Conservation (phyloP, 306 rosid genomes). For the Phaseolus lunatus region DNA sequence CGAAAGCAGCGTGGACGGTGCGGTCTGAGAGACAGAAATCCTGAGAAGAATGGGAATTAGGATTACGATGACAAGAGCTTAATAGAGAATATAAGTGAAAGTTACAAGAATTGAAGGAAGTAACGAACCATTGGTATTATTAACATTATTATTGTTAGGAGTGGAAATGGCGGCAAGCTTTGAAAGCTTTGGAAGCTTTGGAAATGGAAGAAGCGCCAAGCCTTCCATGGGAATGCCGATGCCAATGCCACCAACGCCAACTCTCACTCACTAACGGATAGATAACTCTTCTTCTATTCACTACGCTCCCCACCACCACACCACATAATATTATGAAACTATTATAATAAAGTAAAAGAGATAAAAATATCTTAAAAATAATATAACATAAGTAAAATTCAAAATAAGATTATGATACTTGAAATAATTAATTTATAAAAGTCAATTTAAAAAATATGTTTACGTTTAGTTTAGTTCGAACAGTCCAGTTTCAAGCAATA, state of each 20-base stretch:
- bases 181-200: not conserved
- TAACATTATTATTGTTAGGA: not conserved
- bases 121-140: not conserved
- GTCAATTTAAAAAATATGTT: too few relatives aligned
- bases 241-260: too few relatives aligned
- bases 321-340: not conserved
- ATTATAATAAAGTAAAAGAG: too few relatives aligned
- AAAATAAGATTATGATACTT: too few relatives aligned
- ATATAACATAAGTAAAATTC: too few relatives aligned
- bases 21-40: slow-evolving; percentile 31
- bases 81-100: too few relatives aligned
- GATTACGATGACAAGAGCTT: not conserved
- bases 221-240: not conserved
- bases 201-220: not conserved
- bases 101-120: not conserved
- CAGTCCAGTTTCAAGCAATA: too few relatives aligned
- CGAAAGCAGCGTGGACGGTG: slow-evolving; percentile 47
- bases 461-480: too few relatives aligned
- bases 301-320: not conserved
- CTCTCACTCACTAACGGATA: not conserved
- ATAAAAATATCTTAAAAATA: too few relatives aligned
- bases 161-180: not conserved
- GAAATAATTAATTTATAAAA: too few relatives aligned
- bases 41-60: not conserved
- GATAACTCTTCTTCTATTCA: not conserved